Evolutionary conservation across 176 grass and related monocot genomes (phyloP), one percentile per base, ranked within the genome.

Genomic region (Lolium rigidum): DNA sequence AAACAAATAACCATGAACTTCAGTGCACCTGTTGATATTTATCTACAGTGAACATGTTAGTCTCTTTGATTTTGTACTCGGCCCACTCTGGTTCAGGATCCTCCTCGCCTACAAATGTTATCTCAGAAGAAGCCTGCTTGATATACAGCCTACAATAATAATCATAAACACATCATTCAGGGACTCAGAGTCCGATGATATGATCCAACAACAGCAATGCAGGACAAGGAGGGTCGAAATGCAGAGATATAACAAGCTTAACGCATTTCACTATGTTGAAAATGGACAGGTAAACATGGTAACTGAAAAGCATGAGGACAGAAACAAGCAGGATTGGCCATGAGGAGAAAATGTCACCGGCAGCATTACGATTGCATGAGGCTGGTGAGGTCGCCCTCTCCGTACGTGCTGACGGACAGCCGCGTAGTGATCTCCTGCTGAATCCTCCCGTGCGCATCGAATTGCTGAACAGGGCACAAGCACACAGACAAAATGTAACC

Each of bases 11-110:
- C 76, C 46, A 73, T 13, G 73, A 74, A 67, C 74, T 86, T 51
- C 21, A 76, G 79, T 14, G 49, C 69, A 99, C 94, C 97, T 99
- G 92, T 71, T 99, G 97, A 84, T 99, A 99, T 92, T 94, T 96
- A 62, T 99, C 97, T 24, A 90, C 92, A 5, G 92, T 96, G 79
- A 96, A 99, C 85, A 94, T 94, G 77, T 99, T 99, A 1, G 89
- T 91, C 85, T 99, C 97, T 89, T 96, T 99, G 85, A 99, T 99
- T 77, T 96, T 99, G 85, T 99, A 99, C 80, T 99, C 97, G 6
- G 83, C 82, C 92, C 97, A 99, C 81, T 96, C 94, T 15, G 92
- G 86, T 86, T 92, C 97, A 65, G 84, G 80, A 63, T 90, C 87
- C 20, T 91, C 86, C 83, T 90, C 82, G 4, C 58, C 93, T 5